Percentiles rank a stretch among this genome's conserved stretches.
Conservation (phyloP, 2,329 filamentous ascomycete genomes). For the Microdochium nivale region DNA sequence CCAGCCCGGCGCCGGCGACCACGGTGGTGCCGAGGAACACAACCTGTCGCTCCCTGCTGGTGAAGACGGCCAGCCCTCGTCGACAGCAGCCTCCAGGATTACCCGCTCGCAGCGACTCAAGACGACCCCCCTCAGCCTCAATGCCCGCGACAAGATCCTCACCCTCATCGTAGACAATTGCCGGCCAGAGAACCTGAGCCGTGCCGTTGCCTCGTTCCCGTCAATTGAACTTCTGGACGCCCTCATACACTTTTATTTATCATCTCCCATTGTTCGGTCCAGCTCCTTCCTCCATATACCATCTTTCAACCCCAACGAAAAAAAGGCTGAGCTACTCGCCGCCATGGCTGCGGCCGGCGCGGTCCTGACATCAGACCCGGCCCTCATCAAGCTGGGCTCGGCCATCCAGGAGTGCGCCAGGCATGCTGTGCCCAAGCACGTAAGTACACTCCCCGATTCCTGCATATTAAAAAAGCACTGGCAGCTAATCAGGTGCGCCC, state of each 20-base stretch:
- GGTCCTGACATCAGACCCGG: slow-evolving; percentile 24
- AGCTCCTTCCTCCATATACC: slow-evolving; percentile 26
- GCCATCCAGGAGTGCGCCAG: slow-evolving; percentile 29
- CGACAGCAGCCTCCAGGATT: slow-evolving; percentile 3
- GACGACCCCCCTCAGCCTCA: slow-evolving; percentile 9
- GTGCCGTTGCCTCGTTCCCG: slow-evolving; percentile 26
- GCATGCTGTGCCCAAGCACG: slow-evolving; percentile 14
- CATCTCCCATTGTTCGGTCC: slow-evolving; percentile 13
- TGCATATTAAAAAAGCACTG: not conserved
- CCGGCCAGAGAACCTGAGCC: slow-evolving; percentile 12
- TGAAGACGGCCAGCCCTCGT: slow-evolving; percentile 9
- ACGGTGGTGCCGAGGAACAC: slow-evolving; percentile 19
- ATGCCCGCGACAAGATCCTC: slow-evolving; percentile 18
- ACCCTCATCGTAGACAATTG: slow-evolving; percentile 18
- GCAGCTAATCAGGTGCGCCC: not conserved
- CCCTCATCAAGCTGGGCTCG: slow-evolving; percentile 28
- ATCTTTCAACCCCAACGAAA: slow-evolving; percentile 25
- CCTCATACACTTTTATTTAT: slow-evolving; percentile 27
- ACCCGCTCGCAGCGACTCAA: slow-evolving; percentile 6
- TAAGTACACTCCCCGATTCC: slow-evolving; percentile 1
- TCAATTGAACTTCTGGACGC: slow-evolving; percentile 27
- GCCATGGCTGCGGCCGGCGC: slow-evolving; percentile 27
- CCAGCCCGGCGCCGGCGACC: slow-evolving; percentile 18
- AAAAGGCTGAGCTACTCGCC: slow-evolving; percentile 25
- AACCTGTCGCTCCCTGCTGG: slow-evolving; percentile 19